These are phyloP conservation scores for Triadica sebifera DNA, from an alignment of 345 rosid species.

Conservation along the genomic window DNA sequence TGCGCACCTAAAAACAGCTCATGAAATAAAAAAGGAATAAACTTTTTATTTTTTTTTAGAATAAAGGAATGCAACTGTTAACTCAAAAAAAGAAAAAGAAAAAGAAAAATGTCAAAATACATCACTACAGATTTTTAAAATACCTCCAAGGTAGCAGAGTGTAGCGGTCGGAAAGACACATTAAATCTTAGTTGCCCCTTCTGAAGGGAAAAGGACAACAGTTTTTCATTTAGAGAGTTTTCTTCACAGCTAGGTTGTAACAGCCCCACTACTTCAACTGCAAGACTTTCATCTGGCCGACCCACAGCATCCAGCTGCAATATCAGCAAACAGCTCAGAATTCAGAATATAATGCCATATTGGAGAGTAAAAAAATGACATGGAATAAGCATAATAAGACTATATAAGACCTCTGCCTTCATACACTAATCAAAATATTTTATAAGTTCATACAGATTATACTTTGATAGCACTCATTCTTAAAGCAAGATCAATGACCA, in stretches of 20 bases:
- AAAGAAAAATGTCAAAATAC: constrained; percentile 3
- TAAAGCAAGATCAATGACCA: background rate
- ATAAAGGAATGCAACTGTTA: constrained; percentile 3
- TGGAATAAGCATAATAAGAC: constrained; percentile 3
- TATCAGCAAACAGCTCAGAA: constrained; percentile 24
- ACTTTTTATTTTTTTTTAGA: too few species aligned
- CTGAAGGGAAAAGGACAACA: constrained; percentile 75
- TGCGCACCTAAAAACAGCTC: constrained; percentile 59
- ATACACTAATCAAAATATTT: background rate
- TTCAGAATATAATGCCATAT: constrained; percentile 14
- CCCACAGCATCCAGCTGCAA: constrained; percentile 84
- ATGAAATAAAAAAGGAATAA: background rate
- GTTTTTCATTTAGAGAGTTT: constrained; percentile 61
- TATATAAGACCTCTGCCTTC: background rate
- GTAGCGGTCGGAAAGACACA: constrained; percentile 64
- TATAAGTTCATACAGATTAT: constrained; percentile 1
- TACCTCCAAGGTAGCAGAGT: constrained; percentile 91
- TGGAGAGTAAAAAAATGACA: background rate
- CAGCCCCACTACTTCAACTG: constrained; percentile 69
- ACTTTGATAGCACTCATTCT: background rate
- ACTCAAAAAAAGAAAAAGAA: background rate
- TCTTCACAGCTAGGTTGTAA: constrained; percentile 53
- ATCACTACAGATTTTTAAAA: constrained; percentile 14
- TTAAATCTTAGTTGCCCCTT: constrained; percentile 90
- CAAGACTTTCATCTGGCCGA: constrained; percentile 90